These are phyloP conservation scores for Phytophthora megakarya DNA, from an alignment of 352 stramenopile genomes.

Conservation along the genomic window DNA sequence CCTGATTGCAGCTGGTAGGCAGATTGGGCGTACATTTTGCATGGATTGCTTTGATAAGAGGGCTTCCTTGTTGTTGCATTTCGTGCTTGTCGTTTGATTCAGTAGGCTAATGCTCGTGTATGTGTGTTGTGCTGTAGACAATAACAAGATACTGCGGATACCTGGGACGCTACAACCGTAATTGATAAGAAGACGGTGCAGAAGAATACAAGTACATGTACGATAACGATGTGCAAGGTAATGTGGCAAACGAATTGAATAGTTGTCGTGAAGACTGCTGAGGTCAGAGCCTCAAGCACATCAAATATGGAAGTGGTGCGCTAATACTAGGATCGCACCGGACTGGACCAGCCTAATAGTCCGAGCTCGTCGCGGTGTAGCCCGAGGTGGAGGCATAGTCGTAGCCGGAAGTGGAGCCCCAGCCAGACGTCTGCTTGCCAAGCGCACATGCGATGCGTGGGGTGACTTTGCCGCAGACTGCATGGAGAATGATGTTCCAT, in stretches of 20 bases:
- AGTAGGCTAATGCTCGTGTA: slow-evolving; percentile 11
- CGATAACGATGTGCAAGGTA: slow-evolving; percentile 15
- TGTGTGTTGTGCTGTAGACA: slow-evolving; percentile 13
- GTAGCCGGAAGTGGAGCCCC: no score
- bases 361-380: slow-evolving; percentile 9
- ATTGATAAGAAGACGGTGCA: slow-evolving; percentile 5
- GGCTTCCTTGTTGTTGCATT: slow-evolving; percentile 22
- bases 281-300: slow-evolving; percentile 15
- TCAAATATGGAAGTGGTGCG: slow-evolving; percentile 15
- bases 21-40: slow-evolving; percentile 22
- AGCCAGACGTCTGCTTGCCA: slow-evolving; percentile 27
- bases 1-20: slow-evolving; percentile 33
- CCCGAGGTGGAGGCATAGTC: no score
- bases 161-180: neutral
- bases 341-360: slow-evolving; percentile 2
- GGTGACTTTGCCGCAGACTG: slow-evolving; percentile 41
- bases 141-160: neutral
- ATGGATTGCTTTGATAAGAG: slow-evolving; percentile 31
- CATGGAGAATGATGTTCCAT: slow-evolving; percentile 63
- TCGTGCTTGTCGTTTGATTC: slow-evolving; percentile 1
- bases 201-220: slow-evolving; percentile 25
- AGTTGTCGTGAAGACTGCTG: slow-evolving; percentile 16
- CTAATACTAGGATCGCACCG: slow-evolving; percentile 10
- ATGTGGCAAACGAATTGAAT: slow-evolving; percentile 27
- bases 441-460: slow-evolving; percentile 52